Percentiles rank a stretch among this genome's conserved stretches.
phyloP scores from a whole-genome alignment of 2,329 filamentous ascomycete species.

The Pseudogymnoascus sp. region DNA sequence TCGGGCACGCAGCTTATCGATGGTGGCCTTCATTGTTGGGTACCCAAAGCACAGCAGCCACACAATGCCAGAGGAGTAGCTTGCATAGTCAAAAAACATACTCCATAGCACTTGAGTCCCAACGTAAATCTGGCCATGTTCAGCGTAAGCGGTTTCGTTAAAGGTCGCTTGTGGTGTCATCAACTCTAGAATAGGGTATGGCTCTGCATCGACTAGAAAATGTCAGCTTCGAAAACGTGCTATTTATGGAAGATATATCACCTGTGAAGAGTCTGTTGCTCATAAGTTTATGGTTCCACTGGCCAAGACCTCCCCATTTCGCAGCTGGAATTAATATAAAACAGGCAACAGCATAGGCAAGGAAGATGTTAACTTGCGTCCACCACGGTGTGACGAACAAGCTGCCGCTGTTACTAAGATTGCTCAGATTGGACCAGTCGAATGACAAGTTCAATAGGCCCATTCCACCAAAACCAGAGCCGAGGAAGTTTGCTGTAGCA shows the following conservation, averaged over 20 bases:
- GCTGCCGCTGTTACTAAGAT: slow-evolving; percentile 34
- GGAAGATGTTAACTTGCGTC: slow-evolving; percentile 50
- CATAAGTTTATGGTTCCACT: slow-evolving; percentile 49
- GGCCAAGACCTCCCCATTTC: slow-evolving; percentile 49
- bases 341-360: slow-evolving; percentile 47
- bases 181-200: slow-evolving; percentile 30
- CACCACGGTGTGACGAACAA: slow-evolving; percentile 52
- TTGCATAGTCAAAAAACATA: slow-evolving; percentile 55
- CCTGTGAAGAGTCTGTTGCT: slow-evolving; percentile 47
- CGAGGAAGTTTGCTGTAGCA: slow-evolving; percentile 51
- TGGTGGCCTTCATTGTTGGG: slow-evolving; percentile 38
- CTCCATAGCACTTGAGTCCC: slow-evolving; percentile 51
- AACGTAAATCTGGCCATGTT: slow-evolving; percentile 49
- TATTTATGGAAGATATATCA: slow-evolving; percentile 33
- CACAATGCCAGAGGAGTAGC: slow-evolving; percentile 49
- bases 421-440: slow-evolving; percentile 55
- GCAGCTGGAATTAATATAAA: slow-evolving; percentile 53
- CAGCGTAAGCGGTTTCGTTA: slow-evolving; percentile 36
- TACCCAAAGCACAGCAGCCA: slow-evolving; percentile 53
- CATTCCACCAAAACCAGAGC: slow-evolving; percentile 55
- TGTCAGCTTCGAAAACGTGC: slow-evolving; percentile 31
- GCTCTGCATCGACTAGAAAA: neutral
- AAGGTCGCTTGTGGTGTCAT: slow-evolving; percentile 29
- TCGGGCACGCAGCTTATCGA: slow-evolving; percentile 37
- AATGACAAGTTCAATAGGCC: slow-evolving; percentile 52